phyloP scores from a whole-genome alignment of 192 early-diverging fungal species.

The Gaertneriomyces sp. region DNA sequence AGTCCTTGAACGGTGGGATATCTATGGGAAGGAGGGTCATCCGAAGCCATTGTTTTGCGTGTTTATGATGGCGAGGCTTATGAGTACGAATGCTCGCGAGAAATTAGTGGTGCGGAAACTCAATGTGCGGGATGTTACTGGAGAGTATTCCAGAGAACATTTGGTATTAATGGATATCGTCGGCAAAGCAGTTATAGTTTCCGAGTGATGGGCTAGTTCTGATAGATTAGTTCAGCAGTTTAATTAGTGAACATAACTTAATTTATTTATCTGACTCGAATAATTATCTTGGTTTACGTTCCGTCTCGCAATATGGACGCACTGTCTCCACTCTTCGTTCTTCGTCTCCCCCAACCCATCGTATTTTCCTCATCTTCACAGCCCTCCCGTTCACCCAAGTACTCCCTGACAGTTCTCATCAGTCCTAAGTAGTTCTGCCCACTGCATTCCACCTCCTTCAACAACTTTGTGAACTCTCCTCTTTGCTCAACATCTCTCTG shows the following conservation, averaged over 20 bases:
- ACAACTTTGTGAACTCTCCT: conserved; percentile 31
- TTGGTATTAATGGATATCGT: conserved; percentile 5
- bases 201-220: too few species aligned
- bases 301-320: too few species aligned
- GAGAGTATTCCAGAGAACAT: neutral
- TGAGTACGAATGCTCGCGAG: neutral
- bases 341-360: too few species aligned
- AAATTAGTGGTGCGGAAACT: neutral
- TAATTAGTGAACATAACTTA: too few species aligned
- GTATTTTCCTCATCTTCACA: too few species aligned
- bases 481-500: conserved; percentile 22
- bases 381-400: neutral
- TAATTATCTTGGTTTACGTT: too few species aligned
- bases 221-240: too few species aligned
- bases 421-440: conserved; percentile 42
- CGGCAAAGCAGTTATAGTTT: conserved; percentile 3
- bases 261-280: too few species aligned
- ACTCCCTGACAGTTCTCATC: conserved; percentile 18
- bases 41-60: conserved; percentile 30
- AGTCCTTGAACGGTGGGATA: conserved; percentile 28
- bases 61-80: conserved; percentile 27
- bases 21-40: conserved; percentile 22
- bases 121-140: conserved; percentile 6
- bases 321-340: too few species aligned
- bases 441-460: conserved; percentile 33